Conservation (phyloP, 2,329 filamentous ascomycete genomes). For the Venturia effusa region DNA sequence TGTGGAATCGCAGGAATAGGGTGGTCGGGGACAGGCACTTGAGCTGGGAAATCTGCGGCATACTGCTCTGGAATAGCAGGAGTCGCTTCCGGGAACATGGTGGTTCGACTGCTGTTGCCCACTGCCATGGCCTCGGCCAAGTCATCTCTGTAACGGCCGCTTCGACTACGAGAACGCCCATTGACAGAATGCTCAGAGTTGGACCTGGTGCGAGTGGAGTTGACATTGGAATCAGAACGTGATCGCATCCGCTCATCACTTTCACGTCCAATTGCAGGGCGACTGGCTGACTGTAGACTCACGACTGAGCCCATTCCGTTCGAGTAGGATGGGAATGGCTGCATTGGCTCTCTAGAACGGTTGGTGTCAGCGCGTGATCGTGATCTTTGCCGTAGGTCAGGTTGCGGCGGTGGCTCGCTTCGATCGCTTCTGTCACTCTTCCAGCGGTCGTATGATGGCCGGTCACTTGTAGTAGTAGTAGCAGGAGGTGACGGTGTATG, state of each 20-base stretch:
- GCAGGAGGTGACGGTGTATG: background rate
- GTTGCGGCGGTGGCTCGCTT: background rate
- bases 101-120: slow-evolving; percentile 10
- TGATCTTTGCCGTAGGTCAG: background rate
- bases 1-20: slow-evolving; percentile 2
- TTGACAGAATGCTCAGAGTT: slow-evolving; percentile 11
- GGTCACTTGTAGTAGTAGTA: background rate
- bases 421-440: background rate
- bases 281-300: background rate
- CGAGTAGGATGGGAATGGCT: background rate
- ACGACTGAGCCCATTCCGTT: background rate
- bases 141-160: slow-evolving; percentile 12
- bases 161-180: slow-evolving; percentile 12
- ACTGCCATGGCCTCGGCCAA: slow-evolving; percentile 12
- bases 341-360: background rate
- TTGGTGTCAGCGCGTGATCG: background rate
- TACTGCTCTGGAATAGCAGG: slow-evolving; percentile 12
- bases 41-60: background rate
- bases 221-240: slow-evolving; percentile 7
- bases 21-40: background rate
- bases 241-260: slow-evolving; percentile 8
- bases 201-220: slow-evolving; percentile 10
- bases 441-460: slow-evolving; percentile 3
- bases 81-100: slow-evolving; percentile 6
- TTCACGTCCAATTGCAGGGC: slow-evolving; percentile 5